Evolutionary conservation across 208 protist genomes (phyloP).

Genomic region (Trypanosoma brucei): DNA sequence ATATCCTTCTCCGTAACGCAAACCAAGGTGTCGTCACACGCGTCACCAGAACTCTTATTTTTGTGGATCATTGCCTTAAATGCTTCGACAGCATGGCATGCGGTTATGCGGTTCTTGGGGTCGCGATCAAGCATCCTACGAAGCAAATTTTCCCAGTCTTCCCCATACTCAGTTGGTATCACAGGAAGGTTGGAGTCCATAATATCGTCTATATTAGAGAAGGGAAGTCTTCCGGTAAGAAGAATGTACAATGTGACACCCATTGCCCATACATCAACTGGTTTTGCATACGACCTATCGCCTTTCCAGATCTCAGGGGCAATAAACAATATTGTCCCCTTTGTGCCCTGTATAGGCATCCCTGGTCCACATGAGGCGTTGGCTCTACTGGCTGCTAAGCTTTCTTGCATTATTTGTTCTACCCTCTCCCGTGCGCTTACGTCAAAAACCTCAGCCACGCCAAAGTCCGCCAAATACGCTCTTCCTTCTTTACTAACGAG

Average conservation of each 20-base stretch:
- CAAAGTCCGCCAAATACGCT: slow-evolving; percentile 48
- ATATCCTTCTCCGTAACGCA: slow-evolving; percentile 18
- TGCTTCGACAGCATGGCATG: slow-evolving; percentile 21
- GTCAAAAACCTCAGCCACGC: slow-evolving; percentile 55
- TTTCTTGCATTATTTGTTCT: slow-evolving; percentile 45
- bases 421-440: slow-evolving; percentile 28
- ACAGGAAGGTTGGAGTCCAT: slow-evolving; percentile 17
- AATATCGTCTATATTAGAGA: slow-evolving; percentile 24
- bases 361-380: not conserved
- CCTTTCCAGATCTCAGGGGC: slow-evolving; percentile 27
- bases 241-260: slow-evolving; percentile 32
- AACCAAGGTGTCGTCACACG: not conserved
- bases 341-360: slow-evolving; percentile 19
- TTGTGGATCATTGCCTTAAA: slow-evolving; percentile 26
- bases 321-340: slow-evolving; percentile 31
- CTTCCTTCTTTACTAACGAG: slow-evolving; percentile 28
- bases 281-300: slow-evolving; percentile 19
- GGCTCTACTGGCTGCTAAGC: slow-evolving; percentile 29
- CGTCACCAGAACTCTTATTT: not conserved
- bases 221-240: slow-evolving; percentile 26
- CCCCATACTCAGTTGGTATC: slow-evolving; percentile 30
- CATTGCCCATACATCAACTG: slow-evolving; percentile 31
- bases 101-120: slow-evolving; percentile 27
- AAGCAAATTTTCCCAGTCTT: slow-evolving; percentile 31
- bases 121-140: slow-evolving; percentile 32